Base-by-base conservation (phyloP, 768 basidiomycete species). In the Trametes maxima region DNA sequence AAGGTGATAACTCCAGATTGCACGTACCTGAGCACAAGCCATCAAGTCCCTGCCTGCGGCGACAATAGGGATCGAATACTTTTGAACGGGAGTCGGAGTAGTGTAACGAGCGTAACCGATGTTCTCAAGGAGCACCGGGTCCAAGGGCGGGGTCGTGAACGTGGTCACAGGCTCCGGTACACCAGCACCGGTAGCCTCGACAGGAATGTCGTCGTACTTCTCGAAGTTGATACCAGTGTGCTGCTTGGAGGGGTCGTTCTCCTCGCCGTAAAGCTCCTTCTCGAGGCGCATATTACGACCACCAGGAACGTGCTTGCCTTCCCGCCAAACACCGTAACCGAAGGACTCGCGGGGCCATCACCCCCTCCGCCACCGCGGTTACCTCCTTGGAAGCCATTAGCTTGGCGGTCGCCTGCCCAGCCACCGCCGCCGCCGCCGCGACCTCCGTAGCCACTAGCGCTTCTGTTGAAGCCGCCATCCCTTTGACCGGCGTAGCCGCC, bases 181-280 rank as follows among this genome's bases (percentile, higher is more conserved):
- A 68, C 90, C 92, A 62, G 88, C 87, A 68, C 97, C 97, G 50
- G 96, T 98, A 37, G 95, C 96, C 78, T 98, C 97, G 67, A 99
- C 95, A 65, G 97, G 97, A 72, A 99, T 99, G 74, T 98, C 96
- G 76, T 97, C 97, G 70, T 98, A 99, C 77, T 97, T 97, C 80
- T 99, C 97, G 72, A 99, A 99, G 80, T 99, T 99, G 79, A 99
- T 98, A 65, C 97, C 97, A 45, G 95, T 96, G 73, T 94, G 88
- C 75, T 97, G 90, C 72, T 92, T 92, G 60, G 86, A 86, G 22
- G 89, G 85, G 74, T 98, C 96, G 47, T 84, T 79, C 42, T 83
- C 82, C 65, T 96, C 95, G 56, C 97, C 97, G 69, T 89, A 99
- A 40, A 99, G 89, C 72, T 98, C 95, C 78, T 94, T 95, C 79